Conservation (phyloP, 306 rosid species). For the Begonia masoniana region DNA sequence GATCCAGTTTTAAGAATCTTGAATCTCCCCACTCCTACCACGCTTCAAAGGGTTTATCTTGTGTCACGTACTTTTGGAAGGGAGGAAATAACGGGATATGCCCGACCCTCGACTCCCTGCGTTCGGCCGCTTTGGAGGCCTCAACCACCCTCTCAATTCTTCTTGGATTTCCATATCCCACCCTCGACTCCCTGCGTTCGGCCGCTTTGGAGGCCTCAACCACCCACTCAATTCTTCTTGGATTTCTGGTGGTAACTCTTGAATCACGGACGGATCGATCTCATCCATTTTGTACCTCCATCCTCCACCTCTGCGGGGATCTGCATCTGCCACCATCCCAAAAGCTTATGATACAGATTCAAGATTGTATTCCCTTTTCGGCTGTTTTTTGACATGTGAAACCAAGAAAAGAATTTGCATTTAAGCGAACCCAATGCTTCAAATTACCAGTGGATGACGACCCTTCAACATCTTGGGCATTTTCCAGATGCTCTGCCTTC, state of each 20-base stretch:
- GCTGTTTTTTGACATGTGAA: neutral
- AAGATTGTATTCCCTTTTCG: neutral
- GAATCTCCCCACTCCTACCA: neutral
- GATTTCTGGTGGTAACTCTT: conserved; percentile 80
- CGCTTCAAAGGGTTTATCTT: no score
- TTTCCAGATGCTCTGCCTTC: conserved; percentile 32
- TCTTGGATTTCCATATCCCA: no score
- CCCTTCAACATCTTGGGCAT: conserved; percentile 21
- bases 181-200: conserved; percentile 40
- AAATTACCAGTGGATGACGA: conserved; percentile 24
- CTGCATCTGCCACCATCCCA: neutral
- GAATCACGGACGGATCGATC: conserved; percentile 60
- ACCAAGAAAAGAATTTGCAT: conserved; percentile 1
- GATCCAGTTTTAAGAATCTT: no score
- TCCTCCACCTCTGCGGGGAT: conserved; percentile 19
- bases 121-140: conserved; percentile 63
- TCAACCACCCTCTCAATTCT: conserved; percentile 38
- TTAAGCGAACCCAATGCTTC: neutral
- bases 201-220: conserved; percentile 63
- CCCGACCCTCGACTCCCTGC: conserved; percentile 44
- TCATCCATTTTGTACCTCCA: conserved; percentile 70
- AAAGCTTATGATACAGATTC: neutral
- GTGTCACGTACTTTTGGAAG: conserved; percentile 18
- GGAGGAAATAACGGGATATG: conserved; percentile 58
- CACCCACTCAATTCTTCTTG: conserved; percentile 53